These are phyloP conservation scores for Candida germanica DNA, from an alignment of 805 yeast genomes.

Conservation along the genomic window DNA sequence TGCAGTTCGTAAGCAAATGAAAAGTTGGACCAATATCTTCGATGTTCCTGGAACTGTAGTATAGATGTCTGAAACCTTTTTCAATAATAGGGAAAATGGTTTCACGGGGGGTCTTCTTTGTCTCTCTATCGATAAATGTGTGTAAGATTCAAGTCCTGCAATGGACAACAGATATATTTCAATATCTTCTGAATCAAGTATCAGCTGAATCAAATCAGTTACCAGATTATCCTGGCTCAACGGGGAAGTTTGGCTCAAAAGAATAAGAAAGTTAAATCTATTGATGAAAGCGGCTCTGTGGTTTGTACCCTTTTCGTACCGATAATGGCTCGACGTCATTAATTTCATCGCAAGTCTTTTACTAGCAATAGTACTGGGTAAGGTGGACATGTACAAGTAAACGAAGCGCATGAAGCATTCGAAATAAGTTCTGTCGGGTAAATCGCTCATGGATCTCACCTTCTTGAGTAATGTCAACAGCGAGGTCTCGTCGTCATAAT, in stretches of 20 bases:
- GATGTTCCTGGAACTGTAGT: constrained; percentile 16
- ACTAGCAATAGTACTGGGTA: constrained; percentile 18
- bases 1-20: constrained; percentile 5
- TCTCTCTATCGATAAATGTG: constrained; percentile 15
- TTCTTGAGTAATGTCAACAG: constrained; percentile 12
- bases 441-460: constrained; percentile 22
- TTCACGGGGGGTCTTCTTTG: constrained; percentile 18
- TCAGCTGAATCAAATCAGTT: constrained; percentile 21
- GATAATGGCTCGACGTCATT: constrained; percentile 36
- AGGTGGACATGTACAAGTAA: constrained; percentile 29
- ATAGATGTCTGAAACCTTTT: constrained; percentile 11
- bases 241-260: constrained; percentile 33
- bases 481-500: constrained; percentile 36
- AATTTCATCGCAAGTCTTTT: constrained; percentile 33
- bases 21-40: constrained; percentile 16
- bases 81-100: constrained; percentile 17
- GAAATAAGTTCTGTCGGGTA: constrained; percentile 29
- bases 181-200: constrained; percentile 21
- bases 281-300: constrained; percentile 33
- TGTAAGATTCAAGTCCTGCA: constrained; percentile 18
- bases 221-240: constrained; percentile 31
- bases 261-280: constrained; percentile 32
- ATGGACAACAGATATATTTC: constrained; percentile 21
- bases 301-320: constrained; percentile 23
- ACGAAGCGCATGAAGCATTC: constrained; percentile 36